These are phyloP conservation scores for Penicillium sp. DNA, from an alignment of 2,329 filamentous ascomycete genomes.

Conservation along the genomic window DNA sequence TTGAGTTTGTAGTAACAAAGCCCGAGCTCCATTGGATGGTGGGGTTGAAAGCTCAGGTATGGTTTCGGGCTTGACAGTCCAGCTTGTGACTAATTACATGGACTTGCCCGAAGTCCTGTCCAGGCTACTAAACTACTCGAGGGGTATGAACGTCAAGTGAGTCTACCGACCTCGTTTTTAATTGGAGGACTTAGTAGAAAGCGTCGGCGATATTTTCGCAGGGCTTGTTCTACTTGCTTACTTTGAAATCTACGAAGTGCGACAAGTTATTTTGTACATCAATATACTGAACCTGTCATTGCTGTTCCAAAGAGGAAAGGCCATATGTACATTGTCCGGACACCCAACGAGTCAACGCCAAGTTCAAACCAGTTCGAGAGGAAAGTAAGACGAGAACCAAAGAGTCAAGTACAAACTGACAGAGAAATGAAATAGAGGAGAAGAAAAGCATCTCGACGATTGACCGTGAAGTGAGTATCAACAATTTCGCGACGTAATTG, in stretches of 20 bases:
- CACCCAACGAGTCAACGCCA: slow-evolving; percentile 18
- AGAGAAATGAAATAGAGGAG: slow-evolving; percentile 7
- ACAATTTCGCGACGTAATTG: slow-evolving; percentile 2
- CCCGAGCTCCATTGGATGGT: not conserved
- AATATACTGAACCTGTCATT: not conserved
- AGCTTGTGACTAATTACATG: no score
- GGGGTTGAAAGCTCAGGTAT: no score
- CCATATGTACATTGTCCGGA: slow-evolving; percentile 23
- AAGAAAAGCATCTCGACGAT: not conserved
- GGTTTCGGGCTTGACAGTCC: no score
- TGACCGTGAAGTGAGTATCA: not conserved
- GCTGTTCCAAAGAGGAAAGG: not conserved
- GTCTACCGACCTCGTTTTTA: no score
- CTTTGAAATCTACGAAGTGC: not conserved
- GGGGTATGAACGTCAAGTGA: no score
- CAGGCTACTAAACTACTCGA: no score
- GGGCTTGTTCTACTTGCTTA: no score
- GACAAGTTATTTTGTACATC: not conserved
- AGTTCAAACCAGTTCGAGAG: slow-evolving; percentile 7
- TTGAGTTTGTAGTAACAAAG: not conserved
- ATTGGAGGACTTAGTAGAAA: not conserved
- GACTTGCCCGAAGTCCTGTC: no score
- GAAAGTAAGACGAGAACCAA: slow-evolving; percentile 5
- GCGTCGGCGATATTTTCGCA: not conserved
- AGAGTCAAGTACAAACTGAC: slow-evolving; percentile 2